phyloP scores from a whole-genome alignment of 768 basidiomycete species.

The Leccinum sublutescens region DNA sequence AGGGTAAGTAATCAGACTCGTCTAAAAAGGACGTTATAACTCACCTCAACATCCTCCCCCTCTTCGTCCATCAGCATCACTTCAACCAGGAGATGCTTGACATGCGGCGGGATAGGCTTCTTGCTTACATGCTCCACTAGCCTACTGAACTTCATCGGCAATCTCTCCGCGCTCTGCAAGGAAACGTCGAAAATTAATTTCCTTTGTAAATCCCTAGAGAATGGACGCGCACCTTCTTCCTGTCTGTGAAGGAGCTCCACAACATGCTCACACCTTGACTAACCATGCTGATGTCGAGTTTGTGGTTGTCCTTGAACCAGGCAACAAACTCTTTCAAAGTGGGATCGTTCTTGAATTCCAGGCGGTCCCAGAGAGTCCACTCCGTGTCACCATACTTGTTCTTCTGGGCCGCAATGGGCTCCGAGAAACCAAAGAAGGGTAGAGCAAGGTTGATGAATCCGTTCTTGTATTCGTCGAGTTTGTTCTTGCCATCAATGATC shows the following conservation, averaged over 20 bases:
- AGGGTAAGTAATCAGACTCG: constrained; percentile 1
- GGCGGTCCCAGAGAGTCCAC: constrained; percentile 99
- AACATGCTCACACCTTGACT: constrained; percentile 97
- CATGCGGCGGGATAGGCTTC: constrained; percentile 84
- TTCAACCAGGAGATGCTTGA: constrained; percentile 85
- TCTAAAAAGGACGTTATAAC: constrained; percentile 5
- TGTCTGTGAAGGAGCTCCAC: constrained; percentile 91
- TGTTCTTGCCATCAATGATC: constrained; percentile 94
- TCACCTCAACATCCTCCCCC: constrained; percentile 92
- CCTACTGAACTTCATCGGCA: constrained; percentile 86
- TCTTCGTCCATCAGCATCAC: constrained; percentile 92
- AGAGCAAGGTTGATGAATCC: constrained; percentile 97
- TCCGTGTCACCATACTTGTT: constrained; percentile 84
- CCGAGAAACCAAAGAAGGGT: constrained; percentile 99
- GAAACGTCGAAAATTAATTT: constrained; percentile 6
- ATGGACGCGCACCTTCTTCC: constrained; percentile 71
- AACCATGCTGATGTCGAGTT: constrained; percentile 91
- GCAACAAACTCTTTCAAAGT: constrained; percentile 81
- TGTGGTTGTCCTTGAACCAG: constrained; percentile 83
- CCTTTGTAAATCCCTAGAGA: background rate
- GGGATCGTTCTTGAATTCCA: constrained; percentile 88
- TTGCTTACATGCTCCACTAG: constrained; percentile 93
- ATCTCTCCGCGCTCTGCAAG: constrained; percentile 78
- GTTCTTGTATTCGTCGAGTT: constrained; percentile 95
- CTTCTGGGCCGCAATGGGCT: constrained; percentile 89